A percentile compares a stretch with the other conserved stretches of the same genome.
phyloP scores from a whole-genome alignment of 306 rosid species.

The Delonix regia region DNA sequence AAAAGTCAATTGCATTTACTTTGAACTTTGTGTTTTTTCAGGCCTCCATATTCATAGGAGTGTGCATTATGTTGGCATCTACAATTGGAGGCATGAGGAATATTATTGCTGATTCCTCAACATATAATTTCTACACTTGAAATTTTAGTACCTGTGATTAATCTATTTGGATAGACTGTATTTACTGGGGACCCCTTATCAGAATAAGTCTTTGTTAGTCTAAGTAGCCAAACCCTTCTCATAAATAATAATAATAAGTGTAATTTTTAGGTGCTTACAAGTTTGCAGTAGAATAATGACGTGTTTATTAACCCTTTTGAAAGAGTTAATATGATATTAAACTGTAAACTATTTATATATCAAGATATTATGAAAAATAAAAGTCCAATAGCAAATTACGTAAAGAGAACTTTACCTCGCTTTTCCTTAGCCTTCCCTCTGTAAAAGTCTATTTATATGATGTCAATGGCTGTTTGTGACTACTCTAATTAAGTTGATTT shows the following conservation, averaged over 20 bases:
- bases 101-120: slow-evolving; percentile 77
- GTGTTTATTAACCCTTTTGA: not conserved
- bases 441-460: too few species aligned
- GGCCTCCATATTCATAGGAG: slow-evolving; percentile 71
- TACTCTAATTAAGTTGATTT: too few species aligned
- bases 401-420: too few species aligned
- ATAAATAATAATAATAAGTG: not conserved
- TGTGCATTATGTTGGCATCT: slow-evolving; percentile 88
- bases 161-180: not conserved
- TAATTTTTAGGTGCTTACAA: not conserved
- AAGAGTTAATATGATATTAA: not conserved
- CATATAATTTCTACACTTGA: slow-evolving; percentile 79
- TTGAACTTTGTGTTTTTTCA: slow-evolving; percentile 36
- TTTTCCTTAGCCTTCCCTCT: too few species aligned
- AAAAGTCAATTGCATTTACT: not conserved
- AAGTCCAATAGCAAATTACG: too few species aligned
- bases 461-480: too few species aligned
- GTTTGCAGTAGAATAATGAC: not conserved
- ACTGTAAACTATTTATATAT: not conserved
- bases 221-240: not conserved
- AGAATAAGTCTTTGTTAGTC: not conserved
- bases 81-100: slow-evolving; percentile 92
- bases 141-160: not conserved
- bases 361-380: not conserved
- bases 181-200: not conserved